Percentiles rank a stretch among this genome's conserved stretches.
Evolutionary conservation across 768 basidiomycete genomes (phyloP).

Genomic region (Boletus insuetus): DNA sequence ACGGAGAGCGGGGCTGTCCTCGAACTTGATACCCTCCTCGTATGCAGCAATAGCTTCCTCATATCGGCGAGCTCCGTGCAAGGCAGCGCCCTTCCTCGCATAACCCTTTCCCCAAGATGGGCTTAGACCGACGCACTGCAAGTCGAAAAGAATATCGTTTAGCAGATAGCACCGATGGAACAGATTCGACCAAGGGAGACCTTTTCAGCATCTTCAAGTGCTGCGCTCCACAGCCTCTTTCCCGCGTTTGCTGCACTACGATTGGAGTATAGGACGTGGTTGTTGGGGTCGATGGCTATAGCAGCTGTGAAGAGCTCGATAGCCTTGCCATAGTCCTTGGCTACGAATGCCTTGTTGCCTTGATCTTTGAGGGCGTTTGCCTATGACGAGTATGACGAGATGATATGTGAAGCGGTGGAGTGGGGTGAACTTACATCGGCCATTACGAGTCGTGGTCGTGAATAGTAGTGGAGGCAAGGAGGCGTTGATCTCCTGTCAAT

Average conservation of each 20-base stretch:
- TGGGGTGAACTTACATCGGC: conserved; percentile 31
- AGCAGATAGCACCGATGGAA: conserved; percentile 2
- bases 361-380: conserved; percentile 76
- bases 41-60: conserved; percentile 85
- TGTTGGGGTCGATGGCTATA: conserved; percentile 75
- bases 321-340: conserved; percentile 88
- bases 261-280: conserved; percentile 91
- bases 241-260: conserved; percentile 90
- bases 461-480: background rate
- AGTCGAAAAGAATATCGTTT: background rate
- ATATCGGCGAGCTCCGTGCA: conserved; percentile 78
- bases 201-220: conserved; percentile 88
- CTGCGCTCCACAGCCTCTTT: conserved; percentile 71
- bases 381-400: conserved; percentile 32
- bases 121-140: conserved; percentile 74
- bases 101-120: conserved; percentile 88
- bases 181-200: conserved; percentile 37
- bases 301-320: conserved; percentile 81
- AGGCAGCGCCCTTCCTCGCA: conserved; percentile 87
- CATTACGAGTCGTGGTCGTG: conserved; percentile 19
- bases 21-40: conserved; percentile 75
- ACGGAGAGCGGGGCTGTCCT: conserved; percentile 76
- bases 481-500: conserved; percentile 5
- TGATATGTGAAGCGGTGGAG: background rate
- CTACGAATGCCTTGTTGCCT: conserved; percentile 94